Percentiles rank a stretch among this genome's conserved stretches.
Conservation (phyloP, 2,329 filamentous ascomycete species). For the Alternaria triticina region DNA sequence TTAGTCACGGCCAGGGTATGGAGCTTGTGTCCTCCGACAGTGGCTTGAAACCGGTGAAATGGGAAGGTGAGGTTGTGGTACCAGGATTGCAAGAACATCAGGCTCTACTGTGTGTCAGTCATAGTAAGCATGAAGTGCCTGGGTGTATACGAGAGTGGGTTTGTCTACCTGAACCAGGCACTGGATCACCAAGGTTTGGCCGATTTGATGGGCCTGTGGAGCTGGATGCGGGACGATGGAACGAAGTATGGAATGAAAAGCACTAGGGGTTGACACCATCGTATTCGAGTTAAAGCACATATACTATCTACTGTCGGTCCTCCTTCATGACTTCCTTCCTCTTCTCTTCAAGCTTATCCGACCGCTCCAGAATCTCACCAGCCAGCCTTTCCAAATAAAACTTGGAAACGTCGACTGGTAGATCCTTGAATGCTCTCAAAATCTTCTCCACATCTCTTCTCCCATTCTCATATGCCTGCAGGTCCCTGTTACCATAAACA, state of each 20-base stretch:
- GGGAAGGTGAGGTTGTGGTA: constrained; percentile 60
- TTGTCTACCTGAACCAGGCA: constrained; percentile 78
- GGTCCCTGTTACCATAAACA: constrained; percentile 86
- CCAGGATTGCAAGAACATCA: constrained; percentile 72
- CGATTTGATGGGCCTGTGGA: constrained; percentile 67
- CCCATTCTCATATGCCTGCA: constrained; percentile 84
- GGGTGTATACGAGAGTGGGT: constrained; percentile 83
- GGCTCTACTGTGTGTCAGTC: constrained; percentile 89
- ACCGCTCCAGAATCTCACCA: constrained; percentile 64
- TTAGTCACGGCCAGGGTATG: constrained; percentile 59
- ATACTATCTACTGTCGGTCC: not conserved
- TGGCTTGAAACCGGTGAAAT: constrained; percentile 49
- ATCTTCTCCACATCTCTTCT: constrained; percentile 75
- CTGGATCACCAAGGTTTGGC: constrained; percentile 69
- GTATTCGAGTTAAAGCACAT: not conserved
- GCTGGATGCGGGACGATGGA: constrained; percentile 65
- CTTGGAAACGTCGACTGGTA: constrained; percentile 70
- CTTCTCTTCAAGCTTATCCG: constrained; percentile 25
- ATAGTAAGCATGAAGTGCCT: constrained; percentile 89
- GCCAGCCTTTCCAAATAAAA: constrained; percentile 79
- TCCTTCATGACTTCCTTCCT: not conserved
- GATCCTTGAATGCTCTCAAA: constrained; percentile 64
- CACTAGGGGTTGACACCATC: not conserved
- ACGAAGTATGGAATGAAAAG: constrained; percentile 56
- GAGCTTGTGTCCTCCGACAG: constrained; percentile 42